Conservation (phyloP, 768 basidiomycete species). For the Amyloporia xantha region DNA sequence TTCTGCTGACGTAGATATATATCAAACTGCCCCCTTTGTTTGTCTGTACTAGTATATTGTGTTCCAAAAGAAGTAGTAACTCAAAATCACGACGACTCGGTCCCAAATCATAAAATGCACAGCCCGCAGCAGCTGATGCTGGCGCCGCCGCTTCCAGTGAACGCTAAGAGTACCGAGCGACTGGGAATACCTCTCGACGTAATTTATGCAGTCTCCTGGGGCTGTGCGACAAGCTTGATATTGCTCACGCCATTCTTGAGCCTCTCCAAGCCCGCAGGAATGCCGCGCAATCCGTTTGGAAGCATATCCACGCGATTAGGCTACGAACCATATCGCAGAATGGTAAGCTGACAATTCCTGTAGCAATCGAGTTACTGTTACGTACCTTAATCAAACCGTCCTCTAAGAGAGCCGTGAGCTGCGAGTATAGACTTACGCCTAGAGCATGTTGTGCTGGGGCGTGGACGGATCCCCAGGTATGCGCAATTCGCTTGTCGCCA, state of each 20-base stretch:
- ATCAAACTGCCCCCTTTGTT: too few relatives aligned
- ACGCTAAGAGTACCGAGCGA: too few relatives aligned
- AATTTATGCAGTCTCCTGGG: too few relatives aligned
- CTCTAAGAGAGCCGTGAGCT: slow-evolving; percentile 8
- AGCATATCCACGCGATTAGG: slow-evolving; percentile 19
- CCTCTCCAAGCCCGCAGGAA: slow-evolving; percentile 14
- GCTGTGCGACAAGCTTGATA: slow-evolving; percentile 35
- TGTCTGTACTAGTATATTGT: too few relatives aligned
- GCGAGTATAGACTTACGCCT: slow-evolving; percentile 14
- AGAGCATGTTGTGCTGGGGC: slow-evolving; percentile 8
- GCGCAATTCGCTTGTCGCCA: slow-evolving; percentile 14
- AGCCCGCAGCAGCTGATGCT: too few relatives aligned
- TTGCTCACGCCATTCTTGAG: slow-evolving; percentile 30
- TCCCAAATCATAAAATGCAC: too few relatives aligned
- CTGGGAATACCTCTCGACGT: too few relatives aligned
- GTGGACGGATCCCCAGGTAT: slow-evolving; percentile 5
- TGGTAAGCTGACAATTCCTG: too few relatives aligned
- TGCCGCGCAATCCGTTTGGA: slow-evolving; percentile 14
- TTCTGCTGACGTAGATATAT: too few relatives aligned
- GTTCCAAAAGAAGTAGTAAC: too few relatives aligned
- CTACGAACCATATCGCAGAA: slow-evolving; percentile 18
- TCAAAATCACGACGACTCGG: too few relatives aligned
- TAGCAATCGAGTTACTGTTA: not conserved
- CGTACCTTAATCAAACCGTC: slow-evolving; percentile 15
- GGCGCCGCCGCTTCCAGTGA: too few relatives aligned